Base-by-base conservation (phyloP, 129 eudicot genomes). In the sunflower (Helianthus annuus) region DNA sequence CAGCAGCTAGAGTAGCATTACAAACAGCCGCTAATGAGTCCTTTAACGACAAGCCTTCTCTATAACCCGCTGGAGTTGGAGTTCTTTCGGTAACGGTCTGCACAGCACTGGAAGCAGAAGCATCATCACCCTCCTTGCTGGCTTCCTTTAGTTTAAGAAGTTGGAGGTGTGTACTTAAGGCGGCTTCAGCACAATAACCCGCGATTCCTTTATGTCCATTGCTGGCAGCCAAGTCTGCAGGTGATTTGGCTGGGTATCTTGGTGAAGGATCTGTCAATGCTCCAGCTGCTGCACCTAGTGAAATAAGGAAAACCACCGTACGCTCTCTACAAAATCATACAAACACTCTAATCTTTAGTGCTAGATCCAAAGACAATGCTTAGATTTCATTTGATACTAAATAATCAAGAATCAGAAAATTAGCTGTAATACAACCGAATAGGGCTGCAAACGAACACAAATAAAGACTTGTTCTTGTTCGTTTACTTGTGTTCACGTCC, bases 1-100 rank as follows among this genome's bases (percentile, higher is more conserved):
- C 96, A 49, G 96, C 97, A 66, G 99, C 99, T 82, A 86, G 96
- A 45, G 97, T 88, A 45, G 99, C 99, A 85, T 88, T 90, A 80
- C 99, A 87, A 10, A 95, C 85, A 73, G 97, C 99, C 60, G 97
- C 99, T 64, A 95, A 72, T 5, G 99, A 86, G 71, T 95, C 97
- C 84, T 91, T 90, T 34, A 90, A 14, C 8, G 98, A 86, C 56
- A 84, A 66, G 6, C 90, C 90, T 53, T 95, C 97, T 36, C 87
- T 88, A 62, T 81, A 86, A 63, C 71, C 57, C 46, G 62, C 69
- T 42, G 97, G 94, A 44, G 94, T 85, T 38, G 95, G 88, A 46
- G 81, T 78, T 73, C 93, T 76, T 54, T 88, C 95, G n/a, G 87
- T 76, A 45, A 83, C 85, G 70, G 84, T 80, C 68, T 88, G 96